Evolutionary conservation across 129 eudicot genomes (phyloP).

Genomic region (Flaveria ramosissima): DNA sequence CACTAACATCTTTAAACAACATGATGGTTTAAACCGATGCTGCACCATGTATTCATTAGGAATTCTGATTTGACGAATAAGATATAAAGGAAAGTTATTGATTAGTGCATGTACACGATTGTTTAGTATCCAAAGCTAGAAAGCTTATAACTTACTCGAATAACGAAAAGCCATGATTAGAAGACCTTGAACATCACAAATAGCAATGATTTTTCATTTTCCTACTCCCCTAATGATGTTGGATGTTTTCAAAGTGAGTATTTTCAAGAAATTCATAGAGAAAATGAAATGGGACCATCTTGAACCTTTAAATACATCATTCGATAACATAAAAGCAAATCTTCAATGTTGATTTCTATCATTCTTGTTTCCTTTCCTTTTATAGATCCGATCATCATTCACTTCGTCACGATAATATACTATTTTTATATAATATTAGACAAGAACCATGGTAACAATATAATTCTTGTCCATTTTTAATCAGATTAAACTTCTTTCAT

Average conservation of each 20-base stretch:
- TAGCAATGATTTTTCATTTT: background rate
- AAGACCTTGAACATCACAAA: background rate
- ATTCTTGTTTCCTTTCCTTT: background rate
- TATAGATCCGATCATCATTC: background rate
- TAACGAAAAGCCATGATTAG: background rate
- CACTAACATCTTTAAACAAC: constrained; percentile 7
- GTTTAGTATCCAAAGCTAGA: constrained; percentile 5
- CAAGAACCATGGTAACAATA: background rate
- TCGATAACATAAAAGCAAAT: background rate
- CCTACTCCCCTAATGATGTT: constrained; percentile 3
- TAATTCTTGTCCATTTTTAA: no score
- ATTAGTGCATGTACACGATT: background rate
- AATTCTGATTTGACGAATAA: background rate
- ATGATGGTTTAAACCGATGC: background rate
- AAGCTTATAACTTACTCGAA: background rate
- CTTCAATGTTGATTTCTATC: background rate
- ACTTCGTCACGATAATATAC: background rate
- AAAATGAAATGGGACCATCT: constrained; percentile 13
- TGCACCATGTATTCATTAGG: constrained; percentile 1
- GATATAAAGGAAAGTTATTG: background rate
- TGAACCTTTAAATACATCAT: background rate
- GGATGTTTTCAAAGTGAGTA: background rate
- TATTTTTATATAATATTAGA: background rate
- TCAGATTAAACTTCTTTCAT: no score
- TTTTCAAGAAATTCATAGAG: background rate